Base-by-base conservation (phyloP, 2,329 filamentous ascomycete genomes). In the Xylaria sp. region DNA sequence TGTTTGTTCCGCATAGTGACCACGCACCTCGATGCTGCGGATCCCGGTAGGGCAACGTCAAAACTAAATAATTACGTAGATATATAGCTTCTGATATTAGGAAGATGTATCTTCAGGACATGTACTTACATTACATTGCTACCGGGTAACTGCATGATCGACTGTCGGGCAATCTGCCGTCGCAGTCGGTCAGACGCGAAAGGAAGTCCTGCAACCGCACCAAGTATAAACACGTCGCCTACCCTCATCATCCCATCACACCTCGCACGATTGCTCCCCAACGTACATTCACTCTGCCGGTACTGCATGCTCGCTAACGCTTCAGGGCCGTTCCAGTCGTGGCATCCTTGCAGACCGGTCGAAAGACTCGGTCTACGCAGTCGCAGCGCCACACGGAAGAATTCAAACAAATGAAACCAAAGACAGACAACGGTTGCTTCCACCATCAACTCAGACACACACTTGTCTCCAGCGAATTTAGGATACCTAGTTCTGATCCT, bases 321-420 rank as follows among this genome's bases (percentile, higher is more conserved):
- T 41, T 56, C 46, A 29, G 51, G 35, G 48, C 46, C 29, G 38
- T 56, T 44, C 56, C 41, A 56, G 46, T 27, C n/a, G 27, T 46
- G 46, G 11, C 23, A 65, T 58, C 60, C 59, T 49, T 65, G 63
- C 60, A 63, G 60, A 63, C 63, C 60, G 52, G 52, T 65, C 63
- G 55, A 57, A 37, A 21, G 25, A 55, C n/a, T 53, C 52, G 51
- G 49, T 49, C 54, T 44, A 58, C 37, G 7, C 44, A 44, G 41
- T 47, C 47, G 55, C 17, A 58, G 37, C 37, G 38, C 58, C 54
- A 61, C 49, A 58, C 62, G 54, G 62, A 58, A 55, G 49, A 58
- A 54, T 58, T 38, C 33, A 35, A 44, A 31, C 41, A 60, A 53
- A 58, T 62, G 58, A 54, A 56, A 49, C 52, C 35, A 47, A 49